Conservation (phyloP, 345 rosid species). For the Bruguiera gymnorhiza region DNA sequence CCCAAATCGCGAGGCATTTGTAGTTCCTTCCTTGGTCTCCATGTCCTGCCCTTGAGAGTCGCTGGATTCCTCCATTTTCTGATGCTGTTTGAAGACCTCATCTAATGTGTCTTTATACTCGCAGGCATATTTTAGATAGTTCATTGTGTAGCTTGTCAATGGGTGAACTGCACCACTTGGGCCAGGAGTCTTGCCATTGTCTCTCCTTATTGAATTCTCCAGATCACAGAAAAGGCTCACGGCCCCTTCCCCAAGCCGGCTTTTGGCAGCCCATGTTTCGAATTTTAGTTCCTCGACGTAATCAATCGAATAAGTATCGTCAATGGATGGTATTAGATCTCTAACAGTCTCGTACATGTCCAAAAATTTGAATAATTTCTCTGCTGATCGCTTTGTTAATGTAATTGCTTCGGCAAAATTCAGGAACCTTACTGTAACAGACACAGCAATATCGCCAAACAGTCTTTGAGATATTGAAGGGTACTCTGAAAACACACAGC, state of each 20-base stretch:
- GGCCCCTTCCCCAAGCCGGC: constrained; percentile 20
- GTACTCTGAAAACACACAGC: constrained; percentile 6
- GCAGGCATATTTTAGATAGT: constrained; percentile 26
- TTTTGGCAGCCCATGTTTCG: constrained; percentile 4
- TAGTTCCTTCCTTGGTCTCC: constrained; percentile 14
- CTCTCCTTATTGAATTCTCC: constrained; percentile 24
- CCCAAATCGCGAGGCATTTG: constrained; percentile 5
- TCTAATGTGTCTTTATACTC: constrained; percentile 23
- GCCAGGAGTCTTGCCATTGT: constrained; percentile 17
- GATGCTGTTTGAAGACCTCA: constrained; percentile 15
- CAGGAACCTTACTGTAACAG: constrained; percentile 13
- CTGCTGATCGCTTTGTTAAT: constrained; percentile 20
- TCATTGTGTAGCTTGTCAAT: constrained; percentile 28
- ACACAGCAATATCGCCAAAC: constrained; percentile 8
- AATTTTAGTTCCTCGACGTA: neutral
- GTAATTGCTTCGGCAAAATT: constrained; percentile 22
- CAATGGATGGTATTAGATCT: constrained; percentile 9
- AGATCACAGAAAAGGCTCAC: constrained; percentile 20
- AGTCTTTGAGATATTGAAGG: constrained; percentile 7
- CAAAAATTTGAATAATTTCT: constrained; percentile 26
- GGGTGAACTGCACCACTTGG: constrained; percentile 32
- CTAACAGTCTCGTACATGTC: constrained; percentile 23
- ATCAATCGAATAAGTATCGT: neutral
- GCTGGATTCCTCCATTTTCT: constrained; percentile 1
- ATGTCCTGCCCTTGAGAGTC: neutral